Evolutionary conservation across 2,329 filamentous ascomycete genomes (phyloP).

Genomic region (Fonsecaea monophora): DNA sequence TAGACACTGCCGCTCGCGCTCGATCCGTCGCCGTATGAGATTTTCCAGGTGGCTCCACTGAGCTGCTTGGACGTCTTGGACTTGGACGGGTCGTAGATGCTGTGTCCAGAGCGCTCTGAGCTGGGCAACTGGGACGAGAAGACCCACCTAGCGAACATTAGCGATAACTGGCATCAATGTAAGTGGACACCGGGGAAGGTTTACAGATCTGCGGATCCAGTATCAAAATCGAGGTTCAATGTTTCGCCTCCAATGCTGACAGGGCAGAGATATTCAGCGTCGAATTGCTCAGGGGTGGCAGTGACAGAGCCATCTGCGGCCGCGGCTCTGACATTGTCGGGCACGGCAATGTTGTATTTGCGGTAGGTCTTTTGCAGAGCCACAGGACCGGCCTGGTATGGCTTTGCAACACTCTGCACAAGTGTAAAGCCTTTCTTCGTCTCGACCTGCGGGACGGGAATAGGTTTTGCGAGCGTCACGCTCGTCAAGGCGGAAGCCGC

Average conservation of each 20-base stretch:
- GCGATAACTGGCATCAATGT: background rate
- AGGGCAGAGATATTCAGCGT: constrained; percentile 66
- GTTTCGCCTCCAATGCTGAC: constrained; percentile 69
- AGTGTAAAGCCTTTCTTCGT: constrained; percentile 38
- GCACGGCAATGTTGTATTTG: constrained; percentile 38
- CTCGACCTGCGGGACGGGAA: constrained; percentile 21
- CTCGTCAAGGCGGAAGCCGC: constrained; percentile 32
- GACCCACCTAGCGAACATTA: constrained; percentile 61
- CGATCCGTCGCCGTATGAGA: constrained; percentile 70
- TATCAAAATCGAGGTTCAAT: constrained; percentile 74
- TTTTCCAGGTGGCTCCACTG: constrained; percentile 62
- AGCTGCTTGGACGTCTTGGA: constrained; percentile 55
- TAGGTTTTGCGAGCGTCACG: constrained; percentile 31
- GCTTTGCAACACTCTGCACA: constrained; percentile 34
- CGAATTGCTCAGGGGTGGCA: constrained; percentile 57
- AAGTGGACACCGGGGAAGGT: constrained; percentile 34
- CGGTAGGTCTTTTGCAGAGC: constrained; percentile 34
- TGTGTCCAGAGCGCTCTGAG: constrained; percentile 60
- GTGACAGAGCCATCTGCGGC: constrained; percentile 38
- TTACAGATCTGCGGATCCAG: constrained; percentile 71
- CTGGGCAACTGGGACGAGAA: constrained; percentile 66
- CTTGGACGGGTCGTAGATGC: constrained; percentile 61
- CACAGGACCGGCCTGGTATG: constrained; percentile 36
- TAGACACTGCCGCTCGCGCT: constrained; percentile 70
- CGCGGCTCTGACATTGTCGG: constrained; percentile 31